Conservation (phyloP, 331 rosid species). For the Malus hybrid region DNA sequence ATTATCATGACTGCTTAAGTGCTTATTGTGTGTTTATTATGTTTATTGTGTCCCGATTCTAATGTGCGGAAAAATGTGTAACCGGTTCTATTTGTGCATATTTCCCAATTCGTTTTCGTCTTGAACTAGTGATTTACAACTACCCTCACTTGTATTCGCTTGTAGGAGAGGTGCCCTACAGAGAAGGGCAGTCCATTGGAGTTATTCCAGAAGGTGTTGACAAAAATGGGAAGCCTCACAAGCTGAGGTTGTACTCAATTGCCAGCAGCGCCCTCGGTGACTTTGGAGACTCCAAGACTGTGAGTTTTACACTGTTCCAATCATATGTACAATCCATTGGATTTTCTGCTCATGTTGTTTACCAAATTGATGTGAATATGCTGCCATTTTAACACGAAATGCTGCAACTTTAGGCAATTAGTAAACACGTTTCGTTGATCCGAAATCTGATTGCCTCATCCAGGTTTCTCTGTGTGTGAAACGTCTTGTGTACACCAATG, state of each 20-base stretch:
- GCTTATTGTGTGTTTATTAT: too few species aligned
- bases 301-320: conserved; percentile 16
- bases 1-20: too few species aligned
- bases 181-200: conserved; percentile 95
- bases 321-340: not conserved
- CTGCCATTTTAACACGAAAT: not conserved
- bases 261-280: conserved; percentile 98
- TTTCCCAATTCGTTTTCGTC: too few species aligned
- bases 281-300: conserved; percentile 97
- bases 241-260: conserved; percentile 87
- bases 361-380: not conserved
- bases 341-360: not conserved
- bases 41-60: too few species aligned
- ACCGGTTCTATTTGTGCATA: too few species aligned
- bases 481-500: conserved; percentile 88
- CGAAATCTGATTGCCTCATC: conserved; percentile 10
- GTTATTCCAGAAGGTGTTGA: conserved; percentile 81
- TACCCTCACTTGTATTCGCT: not conserved
- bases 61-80: too few species aligned
- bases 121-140: too few species aligned
- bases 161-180: conserved; percentile 86
- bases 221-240: conserved; percentile 98
- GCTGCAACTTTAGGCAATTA: not conserved
- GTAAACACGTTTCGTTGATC: not conserved
- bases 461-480: conserved; percentile 97